These are phyloP conservation scores for Coprinopsis strossmayeri DNA, from an alignment of 768 basidiomycete genomes.

Conservation along the genomic window DNA sequence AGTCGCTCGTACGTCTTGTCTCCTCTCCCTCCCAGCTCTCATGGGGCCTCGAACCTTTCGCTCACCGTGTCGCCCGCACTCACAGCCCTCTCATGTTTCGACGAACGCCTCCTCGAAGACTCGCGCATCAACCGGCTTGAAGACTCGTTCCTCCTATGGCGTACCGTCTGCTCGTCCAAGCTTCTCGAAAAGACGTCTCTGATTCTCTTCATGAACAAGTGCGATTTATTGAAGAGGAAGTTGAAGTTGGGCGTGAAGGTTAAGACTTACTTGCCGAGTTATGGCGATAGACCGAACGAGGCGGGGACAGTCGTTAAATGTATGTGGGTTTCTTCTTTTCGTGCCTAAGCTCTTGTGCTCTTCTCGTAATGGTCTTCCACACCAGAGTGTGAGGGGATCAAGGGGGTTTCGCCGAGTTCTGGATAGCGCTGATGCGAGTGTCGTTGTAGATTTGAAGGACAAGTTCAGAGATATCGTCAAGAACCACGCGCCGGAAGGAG, in stretches of 20 bases:
- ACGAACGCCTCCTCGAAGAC: conserved; percentile 69
- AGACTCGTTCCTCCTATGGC: conserved; percentile 70
- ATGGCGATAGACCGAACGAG: conserved; percentile 66
- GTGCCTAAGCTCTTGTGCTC: too few species aligned
- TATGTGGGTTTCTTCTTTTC: too few species aligned
- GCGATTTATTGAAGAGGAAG: conserved; percentile 63
- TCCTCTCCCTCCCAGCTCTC: neutral
- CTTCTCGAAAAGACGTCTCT: conserved; percentile 54
- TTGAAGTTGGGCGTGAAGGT: conserved; percentile 48
- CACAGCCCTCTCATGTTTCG: conserved; percentile 74
- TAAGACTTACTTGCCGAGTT: conserved; percentile 55
- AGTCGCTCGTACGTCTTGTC: neutral
- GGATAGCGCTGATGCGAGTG: conserved; percentile 8
- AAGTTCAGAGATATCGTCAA: conserved; percentile 41
- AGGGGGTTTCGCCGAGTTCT: neutral
- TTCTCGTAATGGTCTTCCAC: too few species aligned
- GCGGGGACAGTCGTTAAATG: conserved; percentile 58
- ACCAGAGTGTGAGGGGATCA: too few species aligned
- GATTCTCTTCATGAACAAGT: conserved; percentile 62
- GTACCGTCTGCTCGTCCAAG: conserved; percentile 56
- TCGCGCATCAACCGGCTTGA: conserved; percentile 63
- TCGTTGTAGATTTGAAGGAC: conserved; percentile 36
- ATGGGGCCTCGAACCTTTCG: conserved; percentile 33
- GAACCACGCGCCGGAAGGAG: conserved; percentile 33
- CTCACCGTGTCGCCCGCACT: conserved; percentile 29